phyloP scores from a whole-genome alignment of 1,139 yeast genomes.

The Nakaseomyces glabratus region DNA sequence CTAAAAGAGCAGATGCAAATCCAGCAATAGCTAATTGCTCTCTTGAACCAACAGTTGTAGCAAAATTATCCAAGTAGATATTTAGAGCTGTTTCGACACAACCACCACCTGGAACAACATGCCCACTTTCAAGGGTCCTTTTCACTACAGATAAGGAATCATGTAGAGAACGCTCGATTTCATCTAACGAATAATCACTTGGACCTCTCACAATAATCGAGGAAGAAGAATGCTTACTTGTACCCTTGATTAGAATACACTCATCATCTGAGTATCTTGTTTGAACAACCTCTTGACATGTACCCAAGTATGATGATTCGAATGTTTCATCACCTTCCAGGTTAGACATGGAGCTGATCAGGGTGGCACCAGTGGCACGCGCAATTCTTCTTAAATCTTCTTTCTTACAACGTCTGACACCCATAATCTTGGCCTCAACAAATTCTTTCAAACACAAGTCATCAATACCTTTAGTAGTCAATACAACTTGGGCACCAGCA shows the following conservation, averaged over 20 bases:
- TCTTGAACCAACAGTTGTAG: conserved; percentile 94
- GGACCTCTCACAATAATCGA: conserved; percentile 94
- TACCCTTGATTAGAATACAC: conserved; percentile 89
- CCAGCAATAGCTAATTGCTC: conserved; percentile 98
- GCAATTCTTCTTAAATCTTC: conserved; percentile 96
- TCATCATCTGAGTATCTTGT: conserved; percentile 93
- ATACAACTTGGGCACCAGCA: conserved; percentile 93
- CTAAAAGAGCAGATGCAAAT: conserved; percentile 80
- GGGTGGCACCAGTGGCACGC: conserved; percentile 94
- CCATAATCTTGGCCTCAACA: conserved; percentile 94
- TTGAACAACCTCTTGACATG: conserved; percentile 88
- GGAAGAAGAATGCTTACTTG: conserved; percentile 85
- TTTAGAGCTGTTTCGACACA: conserved; percentile 96
- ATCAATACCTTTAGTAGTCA: conserved; percentile 97
- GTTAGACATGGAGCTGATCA: conserved; percentile 79
- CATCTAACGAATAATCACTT: conserved; percentile 91
- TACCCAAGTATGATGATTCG: conserved; percentile 77
- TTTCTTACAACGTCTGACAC: conserved; percentile 94
- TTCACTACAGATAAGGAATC: conserved; percentile 93
- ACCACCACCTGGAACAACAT: conserved; percentile 98
- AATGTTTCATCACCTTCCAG: conserved; percentile 97
- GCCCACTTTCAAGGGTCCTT: conserved; percentile 90
- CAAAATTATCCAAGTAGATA: conserved; percentile 91
- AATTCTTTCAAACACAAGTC: conserved; percentile 92
- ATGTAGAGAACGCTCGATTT: conserved; percentile 95